Conservation (phyloP, 2,329 filamentous ascomycete species). For the Ophiostoma fasciatum region DNA sequence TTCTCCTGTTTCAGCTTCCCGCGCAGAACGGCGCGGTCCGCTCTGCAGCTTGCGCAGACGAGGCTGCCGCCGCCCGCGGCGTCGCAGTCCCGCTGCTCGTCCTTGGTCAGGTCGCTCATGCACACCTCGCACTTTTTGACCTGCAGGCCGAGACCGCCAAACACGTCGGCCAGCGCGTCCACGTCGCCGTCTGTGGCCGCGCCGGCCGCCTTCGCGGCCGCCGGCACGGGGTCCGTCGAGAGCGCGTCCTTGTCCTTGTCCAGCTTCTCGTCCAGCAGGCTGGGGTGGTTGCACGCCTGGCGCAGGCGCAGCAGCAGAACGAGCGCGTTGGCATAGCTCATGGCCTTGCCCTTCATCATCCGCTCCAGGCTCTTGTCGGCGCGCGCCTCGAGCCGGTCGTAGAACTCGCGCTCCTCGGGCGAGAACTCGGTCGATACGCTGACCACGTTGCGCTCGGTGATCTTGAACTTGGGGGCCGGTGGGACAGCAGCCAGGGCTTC, state of each 20-base stretch:
- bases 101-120: constrained; percentile 47
- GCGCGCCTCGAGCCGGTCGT: constrained; percentile 65
- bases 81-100: constrained; percentile 28
- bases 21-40: constrained; percentile 54
- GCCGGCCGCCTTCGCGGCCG: constrained; percentile 32
- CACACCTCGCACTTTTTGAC: constrained; percentile 75
- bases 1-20: constrained; percentile 25
- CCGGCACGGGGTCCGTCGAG: constrained; percentile 38
- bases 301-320: constrained; percentile 80
- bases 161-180: constrained; percentile 72
- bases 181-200: constrained; percentile 48
- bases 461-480: constrained; percentile 59
- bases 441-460: constrained; percentile 80
- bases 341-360: constrained; percentile 63
- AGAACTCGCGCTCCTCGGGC: constrained; percentile 69
- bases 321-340: constrained; percentile 88
- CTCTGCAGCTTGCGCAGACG: constrained; percentile 58
- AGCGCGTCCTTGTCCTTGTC: constrained; percentile 79
- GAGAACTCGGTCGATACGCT: constrained; percentile 67
- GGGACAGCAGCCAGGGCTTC: constrained; percentile 15
- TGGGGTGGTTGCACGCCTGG: constrained; percentile 90
- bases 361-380: constrained; percentile 75
- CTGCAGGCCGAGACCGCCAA: constrained; percentile 69
- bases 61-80: constrained; percentile 21
- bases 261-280: constrained; percentile 72